These are phyloP conservation scores for Boeremia lycopersici DNA, from an alignment of 2,329 filamentous ascomycete species.

Conservation along the genomic window DNA sequence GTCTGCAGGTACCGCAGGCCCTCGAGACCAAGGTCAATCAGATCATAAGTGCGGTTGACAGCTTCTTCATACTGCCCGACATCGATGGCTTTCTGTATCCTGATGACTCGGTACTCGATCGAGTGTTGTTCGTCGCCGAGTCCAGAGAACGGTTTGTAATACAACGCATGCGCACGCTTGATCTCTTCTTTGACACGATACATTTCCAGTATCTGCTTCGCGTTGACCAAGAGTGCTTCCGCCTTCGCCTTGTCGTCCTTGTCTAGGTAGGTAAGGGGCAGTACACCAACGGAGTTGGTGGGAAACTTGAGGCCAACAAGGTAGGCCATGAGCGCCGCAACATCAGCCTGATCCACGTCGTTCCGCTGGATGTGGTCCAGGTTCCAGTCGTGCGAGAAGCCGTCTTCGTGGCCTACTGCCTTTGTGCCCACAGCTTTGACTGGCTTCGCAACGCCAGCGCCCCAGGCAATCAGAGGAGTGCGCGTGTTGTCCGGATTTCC, in stretches of 20 bases:
- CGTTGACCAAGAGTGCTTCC: conserved; percentile 81
- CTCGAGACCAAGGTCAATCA: conserved; percentile 78
- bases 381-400: conserved; percentile 86
- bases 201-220: conserved; percentile 89
- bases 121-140: conserved; percentile 69
- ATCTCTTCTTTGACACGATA: conserved; percentile 90
- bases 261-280: conserved; percentile 82
- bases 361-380: conserved; percentile 81
- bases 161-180: conserved; percentile 76
- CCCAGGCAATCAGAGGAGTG: conserved; percentile 92
- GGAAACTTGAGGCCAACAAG: conserved; percentile 87
- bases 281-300: conserved; percentile 92
- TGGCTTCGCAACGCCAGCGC: conserved; percentile 84
- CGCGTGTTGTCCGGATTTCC: conserved; percentile 97
- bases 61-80: conserved; percentile 72
- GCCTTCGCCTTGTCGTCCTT: conserved; percentile 78
- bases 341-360: conserved; percentile 91
- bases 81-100: conserved; percentile 72
- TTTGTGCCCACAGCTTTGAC: conserved; percentile 60
- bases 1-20: conserved; percentile 94
- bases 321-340: conserved; percentile 95
- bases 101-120: conserved; percentile 68
- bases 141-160: conserved; percentile 75
- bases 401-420: conserved; percentile 84
- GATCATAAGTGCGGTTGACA: conserved; percentile 75